Percentiles rank a stretch among this genome's conserved stretches.
phyloP scores from a whole-genome alignment of 2,329 filamentous ascomycete species.

The Fusarium nodosum region DNA sequence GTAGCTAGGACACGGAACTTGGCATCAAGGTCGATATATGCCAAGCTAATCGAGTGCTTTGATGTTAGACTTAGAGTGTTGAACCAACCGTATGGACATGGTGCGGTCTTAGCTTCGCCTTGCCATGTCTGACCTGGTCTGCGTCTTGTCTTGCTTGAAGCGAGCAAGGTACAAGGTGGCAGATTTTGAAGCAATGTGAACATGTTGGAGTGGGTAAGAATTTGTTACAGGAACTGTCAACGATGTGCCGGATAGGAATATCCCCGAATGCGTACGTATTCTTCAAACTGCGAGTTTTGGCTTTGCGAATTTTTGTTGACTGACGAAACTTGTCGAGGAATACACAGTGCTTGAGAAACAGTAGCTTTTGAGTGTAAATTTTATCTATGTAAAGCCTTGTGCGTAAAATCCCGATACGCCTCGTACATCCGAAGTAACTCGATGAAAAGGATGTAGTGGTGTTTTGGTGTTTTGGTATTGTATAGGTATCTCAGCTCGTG shows the following conservation, averaged over 20 bases:
- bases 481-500: slow-evolving; percentile 8
- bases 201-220: neutral
- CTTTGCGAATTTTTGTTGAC: neutral
- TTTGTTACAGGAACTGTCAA: slow-evolving; percentile 20
- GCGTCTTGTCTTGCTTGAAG: slow-evolving; percentile 5
- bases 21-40: slow-evolving; percentile 9
- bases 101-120: slow-evolving; percentile 1
- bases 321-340: neutral
- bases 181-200: slow-evolving; percentile 2
- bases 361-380: neutral
- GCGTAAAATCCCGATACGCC: neutral
- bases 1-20: neutral
- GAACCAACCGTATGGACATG: neutral
- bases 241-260: slow-evolving; percentile 11
- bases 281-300: slow-evolving; percentile 1
- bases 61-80: slow-evolving; percentile 11
- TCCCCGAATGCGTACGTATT: slow-evolving; percentile 7
- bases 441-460: neutral
- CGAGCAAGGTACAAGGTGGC: slow-evolving; percentile 19
- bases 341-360: neutral
- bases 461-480: neutral
- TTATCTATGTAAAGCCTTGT: neutral
- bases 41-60: slow-evolving; percentile 8
- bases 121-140: neutral
- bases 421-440: neutral